A percentile compares a stretch with the other conserved stretches of the same genome.
These are phyloP conservation scores for Euphorbia peplus DNA, from an alignment of 345 rosid genomes.

Conservation along the genomic window DNA sequence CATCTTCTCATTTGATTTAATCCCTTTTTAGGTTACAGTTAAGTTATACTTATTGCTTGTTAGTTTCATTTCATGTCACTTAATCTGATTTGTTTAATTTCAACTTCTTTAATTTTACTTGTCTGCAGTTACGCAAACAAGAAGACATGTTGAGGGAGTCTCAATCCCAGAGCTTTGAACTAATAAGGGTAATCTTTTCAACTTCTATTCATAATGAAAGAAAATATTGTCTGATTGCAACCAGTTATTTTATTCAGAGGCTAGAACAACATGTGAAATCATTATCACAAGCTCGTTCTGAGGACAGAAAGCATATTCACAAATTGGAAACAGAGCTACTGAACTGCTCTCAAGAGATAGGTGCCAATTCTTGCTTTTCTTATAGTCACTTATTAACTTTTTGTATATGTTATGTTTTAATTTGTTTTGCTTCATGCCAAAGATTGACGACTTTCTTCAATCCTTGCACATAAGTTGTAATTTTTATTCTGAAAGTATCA, in stretches of 20 bases:
- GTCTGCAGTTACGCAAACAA: constrained; percentile 64
- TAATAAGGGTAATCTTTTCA: constrained; percentile 77
- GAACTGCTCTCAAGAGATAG: constrained; percentile 82
- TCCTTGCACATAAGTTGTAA: not conserved
- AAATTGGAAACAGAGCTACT: constrained; percentile 66
- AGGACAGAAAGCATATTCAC: constrained; percentile 53
- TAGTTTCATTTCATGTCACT: not conserved
- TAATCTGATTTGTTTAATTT: not conserved
- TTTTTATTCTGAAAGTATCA: constrained; percentile 9
- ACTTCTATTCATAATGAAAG: too few relatives aligned
- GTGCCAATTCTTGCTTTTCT: constrained; percentile 35
- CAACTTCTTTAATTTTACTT: not conserved
- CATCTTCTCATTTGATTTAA: not conserved
- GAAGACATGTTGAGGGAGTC: constrained; percentile 71
- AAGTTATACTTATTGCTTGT: not conserved
- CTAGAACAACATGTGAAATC: constrained; percentile 58
- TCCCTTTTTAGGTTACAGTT: too few relatives aligned
- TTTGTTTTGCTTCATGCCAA: not conserved
- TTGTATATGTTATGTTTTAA: not conserved
- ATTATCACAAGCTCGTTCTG: constrained; percentile 49
- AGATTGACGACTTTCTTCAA: not conserved
- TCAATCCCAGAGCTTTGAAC: constrained; percentile 58
- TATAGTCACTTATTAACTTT: not conserved
- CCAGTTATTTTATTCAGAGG: constrained; percentile 38
- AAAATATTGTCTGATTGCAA: constrained; percentile 7